Conservation (phyloP, 2,329 filamentous ascomycete genomes). For the Juglanconis juglandina region DNA sequence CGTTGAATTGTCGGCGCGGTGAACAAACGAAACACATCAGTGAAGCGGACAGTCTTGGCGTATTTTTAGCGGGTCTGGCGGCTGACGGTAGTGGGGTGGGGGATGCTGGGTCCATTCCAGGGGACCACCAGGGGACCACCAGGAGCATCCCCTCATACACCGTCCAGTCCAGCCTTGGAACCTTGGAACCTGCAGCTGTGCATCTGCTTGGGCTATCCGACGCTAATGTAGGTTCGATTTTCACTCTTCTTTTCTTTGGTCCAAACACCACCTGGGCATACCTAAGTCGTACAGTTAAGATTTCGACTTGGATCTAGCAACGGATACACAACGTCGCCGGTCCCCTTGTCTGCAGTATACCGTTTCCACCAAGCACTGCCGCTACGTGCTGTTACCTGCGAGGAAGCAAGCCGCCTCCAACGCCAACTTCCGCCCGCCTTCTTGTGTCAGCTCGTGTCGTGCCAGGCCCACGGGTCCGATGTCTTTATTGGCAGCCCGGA, state of each 20-base stretch:
- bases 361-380: too few species aligned
- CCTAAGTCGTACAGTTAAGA: not conserved
- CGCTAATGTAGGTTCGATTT: conserved; percentile 18
- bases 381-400: too few species aligned
- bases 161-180: not conserved
- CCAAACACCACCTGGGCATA: not conserved
- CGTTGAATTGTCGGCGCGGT: not conserved
- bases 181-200: not conserved
- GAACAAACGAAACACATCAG: not conserved
- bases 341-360: too few species aligned
- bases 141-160: not conserved
- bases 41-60: conserved; percentile 1
- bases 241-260: conserved; percentile 5
- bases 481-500: conserved; percentile 7
- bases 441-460: conserved; percentile 14
- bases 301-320: not conserved
- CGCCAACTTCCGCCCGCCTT: not conserved
- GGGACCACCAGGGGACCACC: too few species aligned
- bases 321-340: not conserved
- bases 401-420: not conserved
- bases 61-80: conserved; percentile 1
- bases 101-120: not conserved
- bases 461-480: conserved; percentile 11
- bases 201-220: conserved; percentile 1
- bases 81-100: not conserved